A percentile compares a stretch with the other conserved stretches of the same genome.
Conservation (phyloP, 208 protist genomes). For the Trypanosoma vivax region DNA sequence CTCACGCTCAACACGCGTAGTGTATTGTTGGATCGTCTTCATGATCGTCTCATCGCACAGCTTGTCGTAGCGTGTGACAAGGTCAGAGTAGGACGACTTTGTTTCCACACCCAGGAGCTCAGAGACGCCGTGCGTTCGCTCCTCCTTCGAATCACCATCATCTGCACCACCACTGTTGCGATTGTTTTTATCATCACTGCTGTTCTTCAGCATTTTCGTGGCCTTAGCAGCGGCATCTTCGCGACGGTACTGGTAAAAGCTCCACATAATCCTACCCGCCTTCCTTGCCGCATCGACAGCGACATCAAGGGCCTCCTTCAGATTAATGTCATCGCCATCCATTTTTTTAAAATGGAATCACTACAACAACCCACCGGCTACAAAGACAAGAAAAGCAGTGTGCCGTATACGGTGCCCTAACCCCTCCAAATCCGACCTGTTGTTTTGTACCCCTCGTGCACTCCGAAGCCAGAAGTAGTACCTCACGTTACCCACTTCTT, state of each 20-base stretch:
- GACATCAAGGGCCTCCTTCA: constrained; percentile 36
- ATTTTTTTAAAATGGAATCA: constrained; percentile 2
- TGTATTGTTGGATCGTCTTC: constrained; percentile 24
- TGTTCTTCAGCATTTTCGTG: not conserved
- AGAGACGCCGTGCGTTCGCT: not conserved
- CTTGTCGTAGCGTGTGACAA: constrained; percentile 51
- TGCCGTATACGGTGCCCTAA: too few species aligned
- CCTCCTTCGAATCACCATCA: not conserved
- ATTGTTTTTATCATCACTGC: not conserved
- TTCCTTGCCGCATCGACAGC: constrained; percentile 42
- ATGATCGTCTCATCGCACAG: constrained; percentile 39
- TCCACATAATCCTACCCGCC: constrained; percentile 35
- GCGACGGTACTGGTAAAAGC: constrained; percentile 25
- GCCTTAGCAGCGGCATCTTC: constrained; percentile 11
- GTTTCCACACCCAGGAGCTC: constrained; percentile 13
- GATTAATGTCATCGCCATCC: constrained; percentile 22
- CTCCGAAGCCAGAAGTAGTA: too few species aligned
- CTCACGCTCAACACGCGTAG: constrained; percentile 21
- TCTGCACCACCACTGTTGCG: not conserved
- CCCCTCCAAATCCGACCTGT: too few species aligned
- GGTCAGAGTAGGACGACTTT: constrained; percentile 28
- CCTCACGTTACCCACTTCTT: too few species aligned
- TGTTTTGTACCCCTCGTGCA: too few species aligned
- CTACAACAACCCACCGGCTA: not conserved
- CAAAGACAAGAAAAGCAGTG: constrained; percentile 1